Evolutionary conservation across 306 rosid genomes (phyloP).

Genomic region (Ormosia semicastrata): DNA sequence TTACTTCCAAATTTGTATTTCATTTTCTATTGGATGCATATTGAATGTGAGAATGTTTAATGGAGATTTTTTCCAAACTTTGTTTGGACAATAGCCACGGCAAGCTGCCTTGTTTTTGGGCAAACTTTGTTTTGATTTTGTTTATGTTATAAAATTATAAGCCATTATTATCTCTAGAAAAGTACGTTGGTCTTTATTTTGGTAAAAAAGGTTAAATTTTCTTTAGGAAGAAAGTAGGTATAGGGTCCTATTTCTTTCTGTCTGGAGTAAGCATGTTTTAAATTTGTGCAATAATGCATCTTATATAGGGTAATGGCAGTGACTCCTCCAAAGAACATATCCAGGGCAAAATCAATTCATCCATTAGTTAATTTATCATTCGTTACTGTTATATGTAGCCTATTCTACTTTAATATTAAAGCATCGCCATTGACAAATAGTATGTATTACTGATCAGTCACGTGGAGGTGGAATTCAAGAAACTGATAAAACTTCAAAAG

Average conservation of each 20-base stretch:
- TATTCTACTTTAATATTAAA: constrained; percentile 1
- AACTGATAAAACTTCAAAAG: not conserved
- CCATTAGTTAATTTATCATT: not conserved
- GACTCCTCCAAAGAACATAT: constrained; percentile 19
- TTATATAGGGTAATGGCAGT: not conserved
- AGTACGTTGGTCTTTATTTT: constrained; percentile 16
- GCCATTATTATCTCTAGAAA: constrained; percentile 21
- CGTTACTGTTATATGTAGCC: not conserved
- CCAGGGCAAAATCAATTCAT: not conserved
- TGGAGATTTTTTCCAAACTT: no score
- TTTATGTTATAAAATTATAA: not conserved
- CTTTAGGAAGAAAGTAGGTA: constrained; percentile 15
- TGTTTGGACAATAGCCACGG: no score
- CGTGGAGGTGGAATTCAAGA: not conserved
- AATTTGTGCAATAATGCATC: constrained; percentile 6
- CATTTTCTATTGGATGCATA: no score
- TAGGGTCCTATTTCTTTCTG: constrained; percentile 19
- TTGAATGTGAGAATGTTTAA: no score
- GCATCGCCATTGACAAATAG: not conserved
- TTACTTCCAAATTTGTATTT: no score
- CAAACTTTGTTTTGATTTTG: not conserved
- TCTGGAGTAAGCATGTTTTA: constrained; percentile 17
- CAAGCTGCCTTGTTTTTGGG: no score
- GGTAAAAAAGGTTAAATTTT: constrained; percentile 27
- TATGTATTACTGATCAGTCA: not conserved